phyloP scores from a whole-genome alignment of 129 eudicot species.

The Pseudognaphalium luteoalbum region DNA sequence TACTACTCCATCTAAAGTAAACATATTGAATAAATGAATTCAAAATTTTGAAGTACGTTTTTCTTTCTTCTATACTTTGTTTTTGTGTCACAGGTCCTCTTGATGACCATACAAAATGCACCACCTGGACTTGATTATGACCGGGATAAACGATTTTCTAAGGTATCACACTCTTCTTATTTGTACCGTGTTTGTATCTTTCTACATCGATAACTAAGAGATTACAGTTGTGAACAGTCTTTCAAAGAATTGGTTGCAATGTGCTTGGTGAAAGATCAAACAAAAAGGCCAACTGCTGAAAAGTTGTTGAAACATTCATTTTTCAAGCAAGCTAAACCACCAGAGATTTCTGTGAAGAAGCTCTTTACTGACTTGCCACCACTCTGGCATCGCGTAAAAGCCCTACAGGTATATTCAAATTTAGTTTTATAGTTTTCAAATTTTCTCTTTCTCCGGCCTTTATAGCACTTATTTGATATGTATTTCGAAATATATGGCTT shows the following conservation, averaged over 20 bases:
- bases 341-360: constrained; percentile 78
- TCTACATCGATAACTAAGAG: constrained; percentile 20
- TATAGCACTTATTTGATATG: neutral
- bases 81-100: constrained; percentile 63
- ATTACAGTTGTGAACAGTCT: constrained; percentile 55
- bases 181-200: neutral
- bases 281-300: constrained; percentile 93
- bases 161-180: constrained; percentile 51
- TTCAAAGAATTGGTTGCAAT: constrained; percentile 97
- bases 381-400: constrained; percentile 92
- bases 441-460: constrained; percentile 8
- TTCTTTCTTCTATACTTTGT: constrained; percentile 1
- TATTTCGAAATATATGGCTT: constrained; percentile 4
- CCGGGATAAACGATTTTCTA: constrained; percentile 94
- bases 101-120: constrained; percentile 98
- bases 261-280: constrained; percentile 99
- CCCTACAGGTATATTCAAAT: constrained; percentile 60
- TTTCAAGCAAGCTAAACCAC: constrained; percentile 91
- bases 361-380: constrained; percentile 87
- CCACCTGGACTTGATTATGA: constrained; percentile 99
- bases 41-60: neutral
- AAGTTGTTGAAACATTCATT: constrained; percentile 90
- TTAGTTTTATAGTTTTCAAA: neutral
- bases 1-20: neutral
- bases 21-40: constrained; percentile 13